Evolutionary conservation across 2,329 filamentous ascomycete genomes (phyloP).

Genomic region (Alternaria sp.): DNA sequence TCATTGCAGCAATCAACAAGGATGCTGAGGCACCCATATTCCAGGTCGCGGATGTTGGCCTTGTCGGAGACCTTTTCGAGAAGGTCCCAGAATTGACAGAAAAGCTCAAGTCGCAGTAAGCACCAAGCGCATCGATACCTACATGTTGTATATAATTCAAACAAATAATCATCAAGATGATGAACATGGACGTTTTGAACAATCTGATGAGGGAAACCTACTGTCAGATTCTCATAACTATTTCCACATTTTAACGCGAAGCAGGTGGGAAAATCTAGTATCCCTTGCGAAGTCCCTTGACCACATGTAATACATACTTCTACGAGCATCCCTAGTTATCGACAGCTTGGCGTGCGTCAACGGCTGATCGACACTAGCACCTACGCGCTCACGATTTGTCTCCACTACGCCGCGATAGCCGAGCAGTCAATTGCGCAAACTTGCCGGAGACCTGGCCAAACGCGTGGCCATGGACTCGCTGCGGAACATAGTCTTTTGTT

Average conservation of each 20-base stretch:
- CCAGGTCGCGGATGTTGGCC: conserved; percentile 93
- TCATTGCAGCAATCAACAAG: conserved; percentile 99
- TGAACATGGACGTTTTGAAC: not conserved
- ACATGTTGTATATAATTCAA: conserved; percentile 21
- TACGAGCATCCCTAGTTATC: not conserved
- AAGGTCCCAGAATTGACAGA: conserved; percentile 95
- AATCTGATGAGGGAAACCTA: not conserved
- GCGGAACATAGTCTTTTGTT: not conserved
- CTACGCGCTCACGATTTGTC: conserved; percentile 10
- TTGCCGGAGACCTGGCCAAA: not conserved
- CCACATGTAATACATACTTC: not conserved
- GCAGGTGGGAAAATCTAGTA: not conserved
- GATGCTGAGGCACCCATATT: conserved; percentile 97
- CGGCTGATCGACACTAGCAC: conserved; percentile 25
- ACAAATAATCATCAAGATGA: conserved; percentile 1
- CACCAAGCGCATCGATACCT: conserved; percentile 15
- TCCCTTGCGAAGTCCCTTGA: not conserved
- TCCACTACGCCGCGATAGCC: conserved; percentile 16
- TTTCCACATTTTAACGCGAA: not conserved
- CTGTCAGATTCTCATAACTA: not conserved
- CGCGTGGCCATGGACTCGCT: not conserved
- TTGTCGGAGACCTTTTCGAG: conserved; percentile 95
- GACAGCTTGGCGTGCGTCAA: conserved; percentile 26
- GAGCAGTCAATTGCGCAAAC: conserved; percentile 1
- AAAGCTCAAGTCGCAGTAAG: conserved; percentile 73